Evolutionary conservation across 2,329 filamentous ascomycete genomes (phyloP).

Genomic region (Neoscytalidium dimidiatum): DNA sequence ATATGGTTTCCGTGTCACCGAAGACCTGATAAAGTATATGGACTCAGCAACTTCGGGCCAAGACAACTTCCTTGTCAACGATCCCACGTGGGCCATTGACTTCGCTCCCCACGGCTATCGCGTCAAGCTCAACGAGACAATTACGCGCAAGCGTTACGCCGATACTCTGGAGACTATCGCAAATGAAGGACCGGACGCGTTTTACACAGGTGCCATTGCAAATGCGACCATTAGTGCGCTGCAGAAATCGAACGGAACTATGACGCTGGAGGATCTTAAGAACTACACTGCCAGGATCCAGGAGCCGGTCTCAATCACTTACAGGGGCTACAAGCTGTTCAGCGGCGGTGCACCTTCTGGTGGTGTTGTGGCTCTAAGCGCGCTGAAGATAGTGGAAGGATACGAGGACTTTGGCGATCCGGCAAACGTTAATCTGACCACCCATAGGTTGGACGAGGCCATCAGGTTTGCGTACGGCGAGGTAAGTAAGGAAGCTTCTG

Average conservation of each 20-base stretch:
- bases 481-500: conserved; percentile 14
- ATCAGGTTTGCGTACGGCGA: conserved; percentile 85
- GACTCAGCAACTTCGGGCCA: conserved; percentile 48
- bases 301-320: conserved; percentile 55
- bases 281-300: conserved; percentile 71
- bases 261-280: conserved; percentile 77
- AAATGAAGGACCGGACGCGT: conserved; percentile 68
- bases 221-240: conserved; percentile 71
- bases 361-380: conserved; percentile 72
- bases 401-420: conserved; percentile 65
- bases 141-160: conserved; percentile 80
- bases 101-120: conserved; percentile 83
- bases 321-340: conserved; percentile 69
- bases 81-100: conserved; percentile 81
- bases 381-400: conserved; percentile 81
- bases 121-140: conserved; percentile 70
- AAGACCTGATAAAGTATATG: conserved; percentile 78
- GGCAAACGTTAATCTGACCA: conserved; percentile 64
- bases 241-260: conserved; percentile 72
- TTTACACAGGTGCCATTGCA: conserved; percentile 74
- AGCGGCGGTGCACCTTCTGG: conserved; percentile 74
- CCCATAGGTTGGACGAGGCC: conserved; percentile 83
- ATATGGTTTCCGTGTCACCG: conserved; percentile 61
- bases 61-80: conserved; percentile 69
- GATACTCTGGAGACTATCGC: conserved; percentile 78